Percentiles rank a stretch among this genome's conserved stretches.
These are phyloP conservation scores for Dictyostelium intermedium DNA, from an alignment of 78 protist genomes.

Conservation along the genomic window DNA sequence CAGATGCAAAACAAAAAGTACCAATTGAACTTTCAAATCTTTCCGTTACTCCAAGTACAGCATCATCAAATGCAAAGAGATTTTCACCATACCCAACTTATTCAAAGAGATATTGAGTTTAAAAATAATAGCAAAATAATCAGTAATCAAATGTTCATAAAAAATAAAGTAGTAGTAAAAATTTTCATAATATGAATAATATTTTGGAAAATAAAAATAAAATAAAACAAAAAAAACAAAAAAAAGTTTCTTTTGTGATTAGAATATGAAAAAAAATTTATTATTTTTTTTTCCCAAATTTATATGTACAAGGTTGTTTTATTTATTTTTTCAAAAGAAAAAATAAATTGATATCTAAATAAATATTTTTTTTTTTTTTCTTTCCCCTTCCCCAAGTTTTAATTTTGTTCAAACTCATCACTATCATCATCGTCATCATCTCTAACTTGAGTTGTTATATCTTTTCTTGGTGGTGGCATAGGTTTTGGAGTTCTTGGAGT, in stretches of 20 bases:
- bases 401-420: background rate
- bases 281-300: background rate
- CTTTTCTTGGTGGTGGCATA: background rate
- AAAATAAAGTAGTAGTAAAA: background rate
- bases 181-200: background rate
- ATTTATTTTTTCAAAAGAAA: background rate
- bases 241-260: background rate
- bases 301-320: background rate
- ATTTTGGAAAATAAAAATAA: background rate
- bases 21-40: slow-evolving; percentile 55
- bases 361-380: background rate
- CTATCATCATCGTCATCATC: background rate
- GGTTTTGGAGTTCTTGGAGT: background rate
- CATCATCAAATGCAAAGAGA: background rate
- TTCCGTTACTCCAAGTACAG: background rate
- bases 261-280: background rate
- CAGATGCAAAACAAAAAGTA: slow-evolving; percentile 86
- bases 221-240: background rate
- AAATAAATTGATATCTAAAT: background rate
- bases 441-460: background rate
- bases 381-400: no score
- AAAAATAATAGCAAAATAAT: background rate
- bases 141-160: background rate
- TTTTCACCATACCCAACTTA: background rate
- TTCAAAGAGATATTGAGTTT: background rate